Base-by-base conservation (phyloP, 2,329 filamentous ascomycete species). In the Phialophora expanda region DNA sequence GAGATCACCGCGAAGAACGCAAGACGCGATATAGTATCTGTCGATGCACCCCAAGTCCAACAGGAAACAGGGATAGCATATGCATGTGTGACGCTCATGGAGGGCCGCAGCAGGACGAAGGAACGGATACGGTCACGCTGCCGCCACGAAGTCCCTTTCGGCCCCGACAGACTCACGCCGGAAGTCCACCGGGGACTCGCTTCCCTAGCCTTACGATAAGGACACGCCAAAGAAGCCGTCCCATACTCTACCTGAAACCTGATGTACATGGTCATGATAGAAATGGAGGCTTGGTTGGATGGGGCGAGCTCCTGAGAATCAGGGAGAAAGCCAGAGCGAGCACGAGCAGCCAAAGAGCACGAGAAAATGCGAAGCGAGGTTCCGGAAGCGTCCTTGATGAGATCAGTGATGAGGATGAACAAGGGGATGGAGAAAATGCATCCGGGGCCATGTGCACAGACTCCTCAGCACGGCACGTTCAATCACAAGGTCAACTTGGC, bases 221-320 rank as follows among this genome's bases (percentile, higher is more conserved):
- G 22, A 4, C 28, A n/a, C 11, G 24, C 8, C 50, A 30, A 20
- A 32, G 26, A 22, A n/a, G 7, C 3, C 63, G 53, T 26, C 67
- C 80, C 4, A 72, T 73, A 14, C 80, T 82, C 66, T 73, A 76
- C 17, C 76, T 82, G 14, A 74, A 72, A 20, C 79, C 80, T 9
- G 80, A 82, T 70, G 74, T 81, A 30, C 62, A 74, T 1, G 78
- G 78, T 22, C 76, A 76, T 57, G 79, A 82, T 62, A 74, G 74
- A 8, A 79, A 82, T 46, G 80, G 80, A 28, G 80, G 80, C 8
- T 69, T 82, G 55, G 70, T 81, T 53, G 77, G 75, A 48, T 82
- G 80, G 79, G 80, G 77, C 64, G 78, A 82, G 61, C 70, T 81
- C 6, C 73, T 81, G 30, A 73, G 76, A 14, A 75, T 78, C 22